Percentiles rank a stretch among this genome's conserved stretches.
These are phyloP conservation scores for Pichia eremophila DNA, from an alignment of 805 yeast genomes.

Conservation along the genomic window DNA sequence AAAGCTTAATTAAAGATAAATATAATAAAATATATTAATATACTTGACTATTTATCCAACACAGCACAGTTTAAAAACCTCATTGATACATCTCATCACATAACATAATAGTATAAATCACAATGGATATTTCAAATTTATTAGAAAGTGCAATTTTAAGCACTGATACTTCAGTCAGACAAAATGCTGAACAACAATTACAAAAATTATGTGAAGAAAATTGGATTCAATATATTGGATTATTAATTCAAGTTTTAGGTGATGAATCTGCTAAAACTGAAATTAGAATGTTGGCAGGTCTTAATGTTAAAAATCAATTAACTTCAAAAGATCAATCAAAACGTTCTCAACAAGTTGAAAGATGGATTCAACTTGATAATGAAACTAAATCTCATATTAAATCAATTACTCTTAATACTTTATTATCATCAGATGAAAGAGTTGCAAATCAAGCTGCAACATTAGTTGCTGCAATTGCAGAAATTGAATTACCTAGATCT, in stretches of 20 bases:
- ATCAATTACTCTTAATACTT: conserved; percentile 49
- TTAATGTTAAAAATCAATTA: conserved; percentile 79
- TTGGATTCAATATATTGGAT: conserved; percentile 64
- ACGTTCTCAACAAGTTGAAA: conserved; percentile 48
- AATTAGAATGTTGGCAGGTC: conserved; percentile 85
- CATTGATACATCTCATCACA: no score
- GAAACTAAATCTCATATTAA: conserved; percentile 57
- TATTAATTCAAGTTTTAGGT: conserved; percentile 63
- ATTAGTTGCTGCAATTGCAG: conserved; percentile 94
- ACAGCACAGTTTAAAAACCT: no score
- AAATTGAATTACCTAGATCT: conserved; percentile 77
- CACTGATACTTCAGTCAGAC: conserved; percentile 56
- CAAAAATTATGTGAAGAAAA: conserved; percentile 61
- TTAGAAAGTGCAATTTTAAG: conserved; percentile 73
- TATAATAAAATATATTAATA: no score
- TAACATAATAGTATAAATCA: not conserved
- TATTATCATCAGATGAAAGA: conserved; percentile 57
- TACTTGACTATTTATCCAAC: no score
- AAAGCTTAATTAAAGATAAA: no score
- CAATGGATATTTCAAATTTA: conserved; percentile 58
- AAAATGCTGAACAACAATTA: conserved; percentile 72
- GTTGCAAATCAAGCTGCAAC: conserved; percentile 89
- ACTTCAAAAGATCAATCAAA: conserved; percentile 68
- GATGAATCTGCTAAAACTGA: conserved; percentile 58
- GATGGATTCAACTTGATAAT: conserved; percentile 62